Evolutionary conservation across 257 asterid species (phyloP).

Genomic region (Solanum sitiens): DNA sequence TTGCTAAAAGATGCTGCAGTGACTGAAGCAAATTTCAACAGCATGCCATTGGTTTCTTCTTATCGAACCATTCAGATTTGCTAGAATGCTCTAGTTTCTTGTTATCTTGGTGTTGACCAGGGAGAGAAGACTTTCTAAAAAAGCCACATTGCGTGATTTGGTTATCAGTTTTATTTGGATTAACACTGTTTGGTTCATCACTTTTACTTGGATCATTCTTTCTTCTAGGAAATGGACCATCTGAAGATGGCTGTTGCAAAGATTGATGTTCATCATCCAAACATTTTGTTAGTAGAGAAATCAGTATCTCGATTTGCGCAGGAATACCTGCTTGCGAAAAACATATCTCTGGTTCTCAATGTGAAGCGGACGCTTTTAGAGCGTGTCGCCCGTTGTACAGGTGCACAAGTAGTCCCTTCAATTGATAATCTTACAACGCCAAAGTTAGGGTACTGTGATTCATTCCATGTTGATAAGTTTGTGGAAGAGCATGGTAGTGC

Average conservation of each 20-base stretch:
- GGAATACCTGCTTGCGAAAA: constrained; percentile 84
- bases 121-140: neutral
- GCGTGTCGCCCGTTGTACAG: constrained; percentile 90
- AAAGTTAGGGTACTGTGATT: constrained; percentile 76
- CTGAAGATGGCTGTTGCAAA: constrained; percentile 97
- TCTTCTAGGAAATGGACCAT: constrained; percentile 90
- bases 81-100: neutral
- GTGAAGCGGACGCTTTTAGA: constrained; percentile 80
- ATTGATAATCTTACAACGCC: constrained; percentile 71
- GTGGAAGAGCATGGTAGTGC: constrained; percentile 69
- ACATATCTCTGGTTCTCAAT: constrained; percentile 84
- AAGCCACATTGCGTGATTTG: neutral
- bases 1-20: neutral
- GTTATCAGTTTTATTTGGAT: neutral
- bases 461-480: constrained; percentile 64
- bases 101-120: neutral
- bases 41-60: neutral
- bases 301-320: constrained; percentile 94
- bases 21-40: neutral
- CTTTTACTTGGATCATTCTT: neutral
- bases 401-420: constrained; percentile 82
- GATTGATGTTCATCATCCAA: constrained; percentile 76
- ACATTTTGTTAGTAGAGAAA: constrained; percentile 92
- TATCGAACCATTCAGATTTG: neutral
- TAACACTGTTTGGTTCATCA: neutral